These are phyloP conservation scores for Oryza brachyantha DNA, from an alignment of 176 grass and related monocot species.

Conservation along the genomic window DNA sequence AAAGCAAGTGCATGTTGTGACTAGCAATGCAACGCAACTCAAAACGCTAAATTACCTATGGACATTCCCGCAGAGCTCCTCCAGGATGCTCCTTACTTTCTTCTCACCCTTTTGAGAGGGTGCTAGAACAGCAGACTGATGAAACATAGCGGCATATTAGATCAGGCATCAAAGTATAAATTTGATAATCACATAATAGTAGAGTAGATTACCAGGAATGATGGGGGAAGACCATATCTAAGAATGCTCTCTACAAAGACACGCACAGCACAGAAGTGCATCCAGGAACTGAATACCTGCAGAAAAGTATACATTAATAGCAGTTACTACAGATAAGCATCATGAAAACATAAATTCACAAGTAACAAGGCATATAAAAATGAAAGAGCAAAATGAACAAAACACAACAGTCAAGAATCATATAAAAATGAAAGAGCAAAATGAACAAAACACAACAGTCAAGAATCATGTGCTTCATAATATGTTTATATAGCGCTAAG, in stretches of 20 bases:
- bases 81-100: slow-evolving; percentile 85
- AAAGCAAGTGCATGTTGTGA: background rate
- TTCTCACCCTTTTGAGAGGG: slow-evolving; percentile 80
- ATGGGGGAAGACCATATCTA: slow-evolving; percentile 88
- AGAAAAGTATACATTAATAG: background rate
- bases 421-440: background rate
- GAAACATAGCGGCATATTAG: background rate
- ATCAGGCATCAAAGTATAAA: background rate
- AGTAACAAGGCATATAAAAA: background rate
- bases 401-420: background rate
- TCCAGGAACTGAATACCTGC: slow-evolving; percentile 98
- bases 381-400: background rate
- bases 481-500: background rate
- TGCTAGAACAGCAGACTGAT: slow-evolving; percentile 76
- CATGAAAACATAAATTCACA: background rate
- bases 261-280: slow-evolving; percentile 92
- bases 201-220: slow-evolving; percentile 61
- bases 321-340: background rate
- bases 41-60: slow-evolving; percentile 63
- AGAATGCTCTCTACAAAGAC: slow-evolving; percentile 98
- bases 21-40: background rate
- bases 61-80: slow-evolving; percentile 57
- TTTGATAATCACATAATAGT: background rate
- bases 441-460: background rate
- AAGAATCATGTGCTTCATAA: background rate